Evolutionary conservation across 2,329 filamentous ascomycete species (phyloP), one percentile per base, ranked within the genome.

Genomic region (Penicillium sp.): DNA sequence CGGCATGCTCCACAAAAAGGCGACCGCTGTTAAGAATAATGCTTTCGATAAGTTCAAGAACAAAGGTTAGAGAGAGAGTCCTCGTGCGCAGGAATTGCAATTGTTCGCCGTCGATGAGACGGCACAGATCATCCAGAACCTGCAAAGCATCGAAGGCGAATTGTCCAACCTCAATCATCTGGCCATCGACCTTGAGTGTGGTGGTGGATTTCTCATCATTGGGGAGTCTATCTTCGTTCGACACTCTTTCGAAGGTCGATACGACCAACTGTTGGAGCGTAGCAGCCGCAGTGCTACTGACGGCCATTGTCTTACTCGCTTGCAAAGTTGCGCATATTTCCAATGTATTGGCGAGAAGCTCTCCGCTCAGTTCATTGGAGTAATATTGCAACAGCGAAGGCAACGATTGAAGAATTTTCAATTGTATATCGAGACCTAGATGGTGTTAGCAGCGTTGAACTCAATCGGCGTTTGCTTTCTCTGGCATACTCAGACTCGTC

Each of bases 281-380:
- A n/a, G 93, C 93, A 22, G 91, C 89, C 8, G 93, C 93, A 1
- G 94, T 97, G 59, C 94, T 94, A 64, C 91, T 94, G 58, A 98
- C 89, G 42, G 95, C 89, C 22, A 85, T 82, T 71, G 90, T 94
- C 71, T 96, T 97, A 68, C 87, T 93, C 46, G 82, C 85, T 69
- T 97, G 90, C 40, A 98, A 72, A 41, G 88, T 85, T 50, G 93
- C 93, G 70, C 93, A 97, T 64, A 95, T 88, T 64, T 95, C 90
- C 55, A 98, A 72, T 0, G 87, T 82, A 8, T 82, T 88, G 23
- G 89, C 86, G 31, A 98, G 77, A 27, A 95, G 74, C 49, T 91
- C 86, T 1, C 87, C 89, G 49, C 85, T 83, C 29, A 98, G 74
- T 46, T 95, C 86, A 28, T 79, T 77, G 0, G 87, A 82, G 69